Evolutionary conservation across 352 stramenopile species (phyloP).

Genomic region (Phytophthora foliorum): DNA sequence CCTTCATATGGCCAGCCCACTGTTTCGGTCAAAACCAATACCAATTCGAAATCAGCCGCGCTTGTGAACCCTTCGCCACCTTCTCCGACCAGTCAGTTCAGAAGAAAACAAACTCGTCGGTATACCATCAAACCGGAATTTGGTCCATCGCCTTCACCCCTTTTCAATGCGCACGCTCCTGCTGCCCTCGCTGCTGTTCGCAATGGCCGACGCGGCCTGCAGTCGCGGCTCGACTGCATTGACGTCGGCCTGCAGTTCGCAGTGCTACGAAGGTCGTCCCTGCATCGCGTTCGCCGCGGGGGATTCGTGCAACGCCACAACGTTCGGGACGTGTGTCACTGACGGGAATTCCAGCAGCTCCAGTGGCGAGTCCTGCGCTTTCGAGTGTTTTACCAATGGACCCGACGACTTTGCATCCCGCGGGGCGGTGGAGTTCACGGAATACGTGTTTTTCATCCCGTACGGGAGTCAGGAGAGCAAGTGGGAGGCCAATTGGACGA

Average conservation of each 20-base stretch:
- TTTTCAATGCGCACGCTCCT: background rate
- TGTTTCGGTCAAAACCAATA: background rate
- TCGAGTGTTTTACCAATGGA: constrained; percentile 67
- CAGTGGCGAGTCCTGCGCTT: constrained; percentile 43
- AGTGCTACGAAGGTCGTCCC: constrained; percentile 63
- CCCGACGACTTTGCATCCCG: constrained; percentile 51
- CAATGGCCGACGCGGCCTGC: constrained; percentile 35
- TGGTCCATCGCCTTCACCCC: background rate
- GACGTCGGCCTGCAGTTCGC: constrained; percentile 57
- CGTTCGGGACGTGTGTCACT: constrained; percentile 32
- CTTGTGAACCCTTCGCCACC: too few relatives aligned
- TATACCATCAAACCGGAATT: background rate
- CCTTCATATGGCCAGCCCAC: too few relatives aligned
- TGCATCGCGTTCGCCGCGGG: constrained; percentile 58
- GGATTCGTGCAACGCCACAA: constrained; percentile 29
- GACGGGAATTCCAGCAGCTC: constrained; percentile 31
- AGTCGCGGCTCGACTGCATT: constrained; percentile 52
- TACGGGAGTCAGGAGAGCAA: constrained; percentile 55
- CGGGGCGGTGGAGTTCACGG: constrained; percentile 55
- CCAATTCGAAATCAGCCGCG: too few relatives aligned
- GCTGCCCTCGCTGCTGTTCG: constrained; percentile 10
- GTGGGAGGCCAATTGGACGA: constrained; percentile 57
- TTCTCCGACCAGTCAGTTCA: background rate
- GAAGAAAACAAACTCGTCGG: background rate
- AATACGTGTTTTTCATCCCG: constrained; percentile 68